Percentiles rank a stretch among this genome's conserved stretches.
Conservation (phyloP, 2,329 filamentous ascomycete genomes). For the Penicillium sp. region DNA sequence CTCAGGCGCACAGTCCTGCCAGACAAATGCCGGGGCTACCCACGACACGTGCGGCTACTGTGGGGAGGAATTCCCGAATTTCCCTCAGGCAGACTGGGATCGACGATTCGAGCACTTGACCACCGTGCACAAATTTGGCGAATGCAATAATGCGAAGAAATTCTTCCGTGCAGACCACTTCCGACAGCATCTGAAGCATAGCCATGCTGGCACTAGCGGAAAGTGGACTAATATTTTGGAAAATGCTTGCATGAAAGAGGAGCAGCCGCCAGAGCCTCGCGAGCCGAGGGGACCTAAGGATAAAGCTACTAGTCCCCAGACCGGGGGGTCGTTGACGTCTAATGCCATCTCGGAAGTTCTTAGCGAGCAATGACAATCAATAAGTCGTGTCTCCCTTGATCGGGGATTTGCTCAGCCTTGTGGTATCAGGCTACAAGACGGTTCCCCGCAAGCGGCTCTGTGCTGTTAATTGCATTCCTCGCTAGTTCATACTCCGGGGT, state of each 20-base stretch:
- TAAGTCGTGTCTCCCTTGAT: background rate
- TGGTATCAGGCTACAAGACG: background rate
- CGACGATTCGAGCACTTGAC: conserved; percentile 82
- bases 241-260: conserved; percentile 93
- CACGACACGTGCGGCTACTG: conserved; percentile 90
- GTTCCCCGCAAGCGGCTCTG: background rate
- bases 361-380: conserved; percentile 29
- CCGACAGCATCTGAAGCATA: conserved; percentile 96
- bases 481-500: background rate
- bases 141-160: conserved; percentile 98
- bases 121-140: conserved; percentile 90
- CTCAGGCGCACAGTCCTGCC: conserved; percentile 54
- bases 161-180: conserved; percentile 98
- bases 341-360: conserved; percentile 35
- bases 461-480: conserved; percentile 1
- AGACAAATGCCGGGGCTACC: conserved; percentile 37
- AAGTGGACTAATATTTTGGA: conserved; percentile 99
- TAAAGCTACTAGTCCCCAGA: conserved; percentile 8
- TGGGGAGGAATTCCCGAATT: conserved; percentile 81
- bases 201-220: conserved; percentile 89
- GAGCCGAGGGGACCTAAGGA: conserved; percentile 11
- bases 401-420: background rate
- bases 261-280: conserved; percentile 46
- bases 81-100: conserved; percentile 81
- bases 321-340: conserved; percentile 21